Percentiles rank a stretch among this genome's conserved stretches.
Conservation (phyloP, 257 asterid species). For the Solanum habrochaites region DNA sequence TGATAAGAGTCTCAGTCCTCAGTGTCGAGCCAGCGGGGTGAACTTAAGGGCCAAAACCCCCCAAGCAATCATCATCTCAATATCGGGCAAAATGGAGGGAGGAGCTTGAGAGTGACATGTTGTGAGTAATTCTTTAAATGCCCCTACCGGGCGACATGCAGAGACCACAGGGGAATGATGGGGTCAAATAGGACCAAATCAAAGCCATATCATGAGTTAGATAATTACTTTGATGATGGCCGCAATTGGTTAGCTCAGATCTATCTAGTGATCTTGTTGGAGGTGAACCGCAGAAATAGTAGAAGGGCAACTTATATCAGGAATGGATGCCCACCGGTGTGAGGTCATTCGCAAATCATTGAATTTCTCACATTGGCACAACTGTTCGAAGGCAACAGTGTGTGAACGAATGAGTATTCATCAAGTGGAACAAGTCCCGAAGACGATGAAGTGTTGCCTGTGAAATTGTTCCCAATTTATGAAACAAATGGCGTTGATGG, state of each 20-base stretch:
- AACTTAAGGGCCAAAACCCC: constrained; percentile 35
- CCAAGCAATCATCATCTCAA: constrained; percentile 67
- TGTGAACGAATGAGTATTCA: constrained; percentile 34
- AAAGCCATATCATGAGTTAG: constrained; percentile 19
- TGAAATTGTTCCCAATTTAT: constrained; percentile 32
- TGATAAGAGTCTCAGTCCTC: constrained; percentile 36
- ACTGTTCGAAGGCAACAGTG: constrained; percentile 24
- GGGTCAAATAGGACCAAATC: constrained; percentile 26
- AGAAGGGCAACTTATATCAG: constrained; percentile 53
- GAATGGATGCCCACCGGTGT: constrained; percentile 63
- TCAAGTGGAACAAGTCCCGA: constrained; percentile 22
- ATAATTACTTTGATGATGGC: constrained; percentile 34
- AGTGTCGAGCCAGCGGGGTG: constrained; percentile 28
- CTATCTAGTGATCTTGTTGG: constrained; percentile 66
- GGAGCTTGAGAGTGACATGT: constrained; percentile 64
- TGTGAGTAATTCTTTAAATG: constrained; percentile 32
- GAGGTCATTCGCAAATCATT: constrained; percentile 26
- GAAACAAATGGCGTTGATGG: constrained; percentile 44
- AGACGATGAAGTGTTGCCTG: constrained; percentile 32
- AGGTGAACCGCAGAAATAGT: constrained; percentile 66
- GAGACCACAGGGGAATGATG: constrained; percentile 17
- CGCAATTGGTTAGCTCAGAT: constrained; percentile 41
- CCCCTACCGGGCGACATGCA: constrained; percentile 10
- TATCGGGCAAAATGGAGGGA: constrained; percentile 75
- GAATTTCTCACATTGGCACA: constrained; percentile 11